These are phyloP conservation scores for Neophaeococcomyces mojaviensis DNA, from an alignment of 2,329 filamentous ascomycete species.

Conservation along the genomic window DNA sequence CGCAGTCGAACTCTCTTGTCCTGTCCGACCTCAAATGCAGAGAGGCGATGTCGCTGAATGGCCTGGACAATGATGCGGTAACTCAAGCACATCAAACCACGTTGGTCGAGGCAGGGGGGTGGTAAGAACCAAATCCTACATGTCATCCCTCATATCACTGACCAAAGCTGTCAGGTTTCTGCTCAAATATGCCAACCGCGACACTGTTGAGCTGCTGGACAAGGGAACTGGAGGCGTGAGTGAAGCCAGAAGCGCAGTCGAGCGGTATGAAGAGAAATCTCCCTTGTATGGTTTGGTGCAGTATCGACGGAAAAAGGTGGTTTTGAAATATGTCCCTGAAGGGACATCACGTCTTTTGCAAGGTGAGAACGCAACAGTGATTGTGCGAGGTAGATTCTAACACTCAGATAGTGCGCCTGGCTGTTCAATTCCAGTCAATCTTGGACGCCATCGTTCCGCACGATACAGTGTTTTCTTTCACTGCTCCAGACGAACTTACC, in stretches of 20 bases:
- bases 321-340: constrained; percentile 88
- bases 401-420: constrained; percentile 62
- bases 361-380: constrained; percentile 52
- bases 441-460: constrained; percentile 69
- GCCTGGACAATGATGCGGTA: constrained; percentile 45
- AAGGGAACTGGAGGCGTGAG: constrained; percentile 73
- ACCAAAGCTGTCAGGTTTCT: constrained; percentile 62
- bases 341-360: constrained; percentile 84
- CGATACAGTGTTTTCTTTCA: constrained; percentile 75
- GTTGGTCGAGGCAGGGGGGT: constrained; percentile 79
- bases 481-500: constrained; percentile 67
- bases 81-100: constrained; percentile 78
- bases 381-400: background rate
- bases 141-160: constrained; percentile 10
- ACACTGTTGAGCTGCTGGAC: constrained; percentile 73
- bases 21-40: constrained; percentile 26
- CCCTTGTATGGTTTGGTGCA: constrained; percentile 88
- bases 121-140: constrained; percentile 52
- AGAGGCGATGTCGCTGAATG: constrained; percentile 24
- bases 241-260: constrained; percentile 72
- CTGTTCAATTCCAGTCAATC: constrained; percentile 59
- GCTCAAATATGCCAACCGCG: constrained; percentile 80
- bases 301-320: constrained; percentile 79
- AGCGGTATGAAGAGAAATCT: constrained; percentile 71
- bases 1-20: background rate